phyloP scores from a whole-genome alignment of 768 basidiomycete genomes.

The Panaeolus cyanescens region DNA sequence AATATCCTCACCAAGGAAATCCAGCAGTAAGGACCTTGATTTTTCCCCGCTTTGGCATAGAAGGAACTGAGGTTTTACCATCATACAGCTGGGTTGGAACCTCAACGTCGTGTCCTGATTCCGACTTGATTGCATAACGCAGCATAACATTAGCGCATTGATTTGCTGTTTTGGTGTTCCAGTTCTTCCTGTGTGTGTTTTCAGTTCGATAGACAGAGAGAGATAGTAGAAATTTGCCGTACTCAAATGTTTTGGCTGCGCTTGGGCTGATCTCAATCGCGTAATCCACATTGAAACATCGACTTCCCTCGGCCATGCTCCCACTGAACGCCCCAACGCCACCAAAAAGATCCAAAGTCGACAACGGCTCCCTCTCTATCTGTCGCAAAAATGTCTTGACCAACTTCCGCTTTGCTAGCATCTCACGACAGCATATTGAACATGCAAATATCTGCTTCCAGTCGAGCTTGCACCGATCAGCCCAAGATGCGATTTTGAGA shows the following conservation, averaged over 20 bases:
- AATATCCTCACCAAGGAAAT: conserved; percentile 76
- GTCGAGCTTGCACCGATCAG: conserved; percentile 27
- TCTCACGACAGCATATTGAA: conserved; percentile 37
- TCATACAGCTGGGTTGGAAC: conserved; percentile 42
- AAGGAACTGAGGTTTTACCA: conserved; percentile 37
- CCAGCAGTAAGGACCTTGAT: conserved; percentile 69
- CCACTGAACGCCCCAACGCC: conserved; percentile 66
- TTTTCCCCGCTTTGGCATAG: conserved; percentile 49
- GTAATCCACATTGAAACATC: conserved; percentile 60
- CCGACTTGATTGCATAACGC: conserved; percentile 53
- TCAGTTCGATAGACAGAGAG: not conserved
- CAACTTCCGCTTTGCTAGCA: conserved; percentile 27
- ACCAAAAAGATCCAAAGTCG: conserved; percentile 47
- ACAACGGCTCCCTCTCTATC: conserved; percentile 24
- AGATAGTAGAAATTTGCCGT: conserved; percentile 16
- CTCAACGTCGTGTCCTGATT: conserved; percentile 41
- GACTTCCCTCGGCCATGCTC: conserved; percentile 54
- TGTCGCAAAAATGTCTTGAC: conserved; percentile 35
- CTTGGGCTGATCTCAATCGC: conserved; percentile 77
- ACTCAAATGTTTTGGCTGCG: conserved; percentile 69
- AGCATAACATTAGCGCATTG: conserved; percentile 72
- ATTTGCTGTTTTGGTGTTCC: conserved; percentile 58
- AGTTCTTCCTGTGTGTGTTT: conserved; percentile 46
- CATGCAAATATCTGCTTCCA: conserved; percentile 48
- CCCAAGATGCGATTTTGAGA: conserved; percentile 40